Conservation (phyloP, 192 early-diverging fungal species). For the Rhizoclosmatium sp. region DNA sequence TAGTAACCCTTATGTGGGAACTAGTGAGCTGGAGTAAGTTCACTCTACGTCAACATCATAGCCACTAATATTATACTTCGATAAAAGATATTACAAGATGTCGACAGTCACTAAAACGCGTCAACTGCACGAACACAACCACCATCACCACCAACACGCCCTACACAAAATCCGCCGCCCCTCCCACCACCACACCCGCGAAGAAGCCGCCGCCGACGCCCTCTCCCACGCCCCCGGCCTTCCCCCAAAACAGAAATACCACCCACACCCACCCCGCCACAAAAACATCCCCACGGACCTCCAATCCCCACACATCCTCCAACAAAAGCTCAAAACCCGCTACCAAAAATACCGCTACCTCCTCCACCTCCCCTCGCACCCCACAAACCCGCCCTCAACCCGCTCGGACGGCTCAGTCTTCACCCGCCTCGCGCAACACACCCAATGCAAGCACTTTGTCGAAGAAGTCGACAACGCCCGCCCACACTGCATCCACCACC, state of each 20-base stretch:
- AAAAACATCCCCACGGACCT: neutral
- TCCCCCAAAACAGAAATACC: slow-evolving; percentile 11
- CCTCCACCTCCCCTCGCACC: slow-evolving; percentile 12
- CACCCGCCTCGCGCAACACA: slow-evolving; percentile 20
- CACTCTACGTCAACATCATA: neutral
- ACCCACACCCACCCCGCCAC: slow-evolving; percentile 9
- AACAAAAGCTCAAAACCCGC: slow-evolving; percentile 20
- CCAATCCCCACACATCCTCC: slow-evolving; percentile 10
- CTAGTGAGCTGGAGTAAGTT: slow-evolving; percentile 24
- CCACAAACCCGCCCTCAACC: neutral
- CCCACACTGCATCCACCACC: neutral
- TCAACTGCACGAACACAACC: neutral
- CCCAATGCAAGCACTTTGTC: neutral
- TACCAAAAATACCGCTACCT: slow-evolving; percentile 31
- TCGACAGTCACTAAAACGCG: neutral
- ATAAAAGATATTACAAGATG: neutral
- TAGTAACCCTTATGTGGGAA: slow-evolving; percentile 30
- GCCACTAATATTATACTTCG: neutral
- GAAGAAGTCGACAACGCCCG: slow-evolving; percentile 5
- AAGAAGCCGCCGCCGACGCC: neutral
- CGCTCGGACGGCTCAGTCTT: slow-evolving; percentile 13
- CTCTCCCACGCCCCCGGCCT: neutral
- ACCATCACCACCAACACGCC: neutral
- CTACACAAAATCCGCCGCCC: neutral
- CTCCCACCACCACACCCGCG: slow-evolving; percentile 10